Conservation (phyloP, 257 asterid species). For the Verbena officinalis region DNA sequence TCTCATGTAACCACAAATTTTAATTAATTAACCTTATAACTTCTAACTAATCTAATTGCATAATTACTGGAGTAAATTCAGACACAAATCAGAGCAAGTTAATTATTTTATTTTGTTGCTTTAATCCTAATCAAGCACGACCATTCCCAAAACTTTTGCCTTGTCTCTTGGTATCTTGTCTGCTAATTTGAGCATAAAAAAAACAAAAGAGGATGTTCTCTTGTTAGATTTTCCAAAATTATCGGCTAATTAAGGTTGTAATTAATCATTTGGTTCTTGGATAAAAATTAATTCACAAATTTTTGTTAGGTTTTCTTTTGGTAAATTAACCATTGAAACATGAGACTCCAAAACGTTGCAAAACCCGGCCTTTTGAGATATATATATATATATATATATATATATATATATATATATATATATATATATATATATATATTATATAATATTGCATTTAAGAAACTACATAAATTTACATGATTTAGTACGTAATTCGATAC, state of each 20-base stretch:
- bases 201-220: neutral
- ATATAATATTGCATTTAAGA: too few species aligned
- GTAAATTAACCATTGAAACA: neutral
- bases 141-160: conserved; percentile 33
- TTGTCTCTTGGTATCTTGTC: conserved; percentile 40
- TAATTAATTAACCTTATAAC: too few species aligned
- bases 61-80: too few species aligned
- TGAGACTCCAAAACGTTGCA: too few species aligned
- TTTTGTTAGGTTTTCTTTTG: neutral
- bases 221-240: neutral
- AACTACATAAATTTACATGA: too few species aligned
- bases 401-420: too few species aligned
- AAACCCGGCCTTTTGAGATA: too few species aligned
- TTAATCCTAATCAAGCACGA: neutral
- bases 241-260: conserved; percentile 3
- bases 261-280: neutral
- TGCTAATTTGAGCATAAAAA: conserved; percentile 13
- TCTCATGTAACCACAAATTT: conserved; percentile 17
- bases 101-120: conserved; percentile 14
- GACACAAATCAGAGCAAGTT: conserved; percentile 22
- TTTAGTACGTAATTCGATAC: too few species aligned
- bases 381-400: too few species aligned
- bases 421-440: too few species aligned
- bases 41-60: neutral
- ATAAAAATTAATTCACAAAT: neutral